Evolutionary conservation across 2,329 filamentous ascomycete species (phyloP).

Genomic region (Pyrenophora tritici-repentis): DNA sequence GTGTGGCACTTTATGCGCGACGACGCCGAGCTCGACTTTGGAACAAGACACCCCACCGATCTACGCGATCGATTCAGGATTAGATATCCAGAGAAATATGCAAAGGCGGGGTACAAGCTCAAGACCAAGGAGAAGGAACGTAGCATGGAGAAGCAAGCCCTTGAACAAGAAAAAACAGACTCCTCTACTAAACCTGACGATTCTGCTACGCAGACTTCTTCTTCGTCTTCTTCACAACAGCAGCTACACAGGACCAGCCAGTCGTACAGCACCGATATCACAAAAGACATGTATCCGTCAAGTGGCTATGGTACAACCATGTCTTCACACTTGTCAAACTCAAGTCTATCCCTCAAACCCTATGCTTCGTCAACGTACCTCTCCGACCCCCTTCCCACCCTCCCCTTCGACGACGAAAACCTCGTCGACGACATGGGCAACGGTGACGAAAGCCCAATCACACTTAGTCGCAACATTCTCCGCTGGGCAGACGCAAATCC

Average conservation of each 20-base stretch:
- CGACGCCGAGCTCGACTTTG: slow-evolving; percentile 58
- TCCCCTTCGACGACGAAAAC: slow-evolving; percentile 16
- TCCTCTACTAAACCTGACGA: background rate
- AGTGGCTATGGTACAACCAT: background rate
- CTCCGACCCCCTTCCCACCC: slow-evolving; percentile 9
- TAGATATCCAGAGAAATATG: slow-evolving; percentile 62
- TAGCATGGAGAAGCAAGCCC: slow-evolving; percentile 2
- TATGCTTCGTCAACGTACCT: slow-evolving; percentile 11
- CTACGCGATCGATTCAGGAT: slow-evolving; percentile 66
- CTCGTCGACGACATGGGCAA: slow-evolving; percentile 25
- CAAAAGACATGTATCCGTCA: background rate
- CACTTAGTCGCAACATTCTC: slow-evolving; percentile 46
- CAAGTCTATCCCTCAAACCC: slow-evolving; percentile 4
- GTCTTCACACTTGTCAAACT: background rate
- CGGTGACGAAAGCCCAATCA: slow-evolving; percentile 37
- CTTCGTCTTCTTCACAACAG: background rate
- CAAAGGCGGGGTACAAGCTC: slow-evolving; percentile 52
- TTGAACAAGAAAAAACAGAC: background rate
- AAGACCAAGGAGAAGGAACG: slow-evolving; percentile 39
- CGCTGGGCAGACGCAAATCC: slow-evolving; percentile 47
- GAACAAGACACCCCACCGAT: slow-evolving; percentile 59
- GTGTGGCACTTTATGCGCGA: slow-evolving; percentile 65
- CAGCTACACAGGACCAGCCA: background rate
- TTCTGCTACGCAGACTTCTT: background rate
- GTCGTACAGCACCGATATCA: background rate